Conservation (phyloP, 1,284 basidiomycete genomes). For the Irpex lacteus region DNA sequence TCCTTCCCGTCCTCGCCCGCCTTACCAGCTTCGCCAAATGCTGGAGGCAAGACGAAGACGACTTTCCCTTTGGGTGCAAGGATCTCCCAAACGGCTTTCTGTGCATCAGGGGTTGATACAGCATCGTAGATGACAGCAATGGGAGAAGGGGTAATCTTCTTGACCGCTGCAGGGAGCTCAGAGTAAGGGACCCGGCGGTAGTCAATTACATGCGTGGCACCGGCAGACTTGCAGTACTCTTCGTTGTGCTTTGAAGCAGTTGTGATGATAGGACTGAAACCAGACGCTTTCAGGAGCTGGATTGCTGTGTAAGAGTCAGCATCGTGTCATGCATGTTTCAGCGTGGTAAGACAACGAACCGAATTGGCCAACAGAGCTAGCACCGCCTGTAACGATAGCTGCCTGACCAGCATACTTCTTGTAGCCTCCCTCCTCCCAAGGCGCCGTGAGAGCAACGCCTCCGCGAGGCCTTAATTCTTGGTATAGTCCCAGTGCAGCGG, state of each 20-base stretch:
- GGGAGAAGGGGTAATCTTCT: slow-evolving; percentile 12
- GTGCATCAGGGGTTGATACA: slow-evolving; percentile 27
- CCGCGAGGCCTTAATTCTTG: slow-evolving; percentile 14
- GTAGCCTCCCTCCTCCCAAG: slow-evolving; percentile 18
- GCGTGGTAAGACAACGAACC: slow-evolving; percentile 17
- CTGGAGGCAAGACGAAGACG: not conserved
- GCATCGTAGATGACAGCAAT: slow-evolving; percentile 18
- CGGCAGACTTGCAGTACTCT: slow-evolving; percentile 28
- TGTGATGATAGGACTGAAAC: slow-evolving; percentile 23
- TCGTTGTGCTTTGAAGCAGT: slow-evolving; percentile 28
- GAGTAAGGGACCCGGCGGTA: slow-evolving; percentile 12
- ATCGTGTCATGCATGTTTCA: not conserved
- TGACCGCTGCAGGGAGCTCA: slow-evolving; percentile 10
- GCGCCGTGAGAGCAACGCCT: slow-evolving; percentile 13
- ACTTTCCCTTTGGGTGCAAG: slow-evolving; percentile 17
- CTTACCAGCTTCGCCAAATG: not conserved
- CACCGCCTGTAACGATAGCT: slow-evolving; percentile 34
- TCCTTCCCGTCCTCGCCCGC: slow-evolving; percentile 6
- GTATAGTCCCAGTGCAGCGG: slow-evolving; percentile 17
- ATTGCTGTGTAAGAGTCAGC: slow-evolving; percentile 15
- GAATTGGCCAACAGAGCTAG: slow-evolving; percentile 36
- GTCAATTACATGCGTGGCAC: slow-evolving; percentile 30
- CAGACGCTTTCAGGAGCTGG: slow-evolving; percentile 26
- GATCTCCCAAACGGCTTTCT: slow-evolving; percentile 19
- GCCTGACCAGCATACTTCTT: slow-evolving; percentile 28